Evolutionary conservation across 1,284 basidiomycete genomes (phyloP).

Genomic region (Austroboletus olivaceoglutinosus): DNA sequence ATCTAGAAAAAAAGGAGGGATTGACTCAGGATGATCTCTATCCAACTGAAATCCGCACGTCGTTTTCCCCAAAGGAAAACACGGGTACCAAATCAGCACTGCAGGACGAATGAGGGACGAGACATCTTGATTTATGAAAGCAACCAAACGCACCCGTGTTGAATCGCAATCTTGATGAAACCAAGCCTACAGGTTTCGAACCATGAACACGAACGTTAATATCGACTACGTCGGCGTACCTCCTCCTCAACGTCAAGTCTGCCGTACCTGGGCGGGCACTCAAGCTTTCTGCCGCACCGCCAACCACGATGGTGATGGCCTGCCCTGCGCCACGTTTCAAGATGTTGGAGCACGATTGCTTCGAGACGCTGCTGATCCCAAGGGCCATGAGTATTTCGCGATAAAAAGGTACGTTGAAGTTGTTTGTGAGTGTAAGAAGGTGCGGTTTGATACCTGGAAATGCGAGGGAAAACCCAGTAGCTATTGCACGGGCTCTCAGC

Average conservation of each 20-base stretch:
- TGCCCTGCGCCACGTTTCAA: conserved; percentile 57
- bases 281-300: conserved; percentile 93
- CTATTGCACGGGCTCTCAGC: conserved; percentile 38
- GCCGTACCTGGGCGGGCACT: conserved; percentile 93
- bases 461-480: conserved; percentile 85
- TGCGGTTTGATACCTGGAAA: conserved; percentile 94
- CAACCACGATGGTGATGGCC: conserved; percentile 93
- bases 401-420: conserved; percentile 93
- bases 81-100: conserved; percentile 93
- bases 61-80: conserved; percentile 98
- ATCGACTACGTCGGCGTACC: conserved; percentile 40
- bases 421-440: conserved; percentile 85
- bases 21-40: neutral
- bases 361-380: conserved; percentile 92
- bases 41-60: conserved; percentile 55
- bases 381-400: conserved; percentile 85
- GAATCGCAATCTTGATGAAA: conserved; percentile 96
- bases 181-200: conserved; percentile 55
- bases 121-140: neutral
- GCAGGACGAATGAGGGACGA: neutral
- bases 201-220: neutral
- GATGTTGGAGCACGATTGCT: conserved; percentile 87
- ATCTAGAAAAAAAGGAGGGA: conserved; percentile 55
- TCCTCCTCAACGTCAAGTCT: conserved; percentile 83
- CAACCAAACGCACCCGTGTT: conserved; percentile 67